Evolutionary conservation across 768 basidiomycete species (phyloP).

Genomic region (Mycena vulgaris): DNA sequence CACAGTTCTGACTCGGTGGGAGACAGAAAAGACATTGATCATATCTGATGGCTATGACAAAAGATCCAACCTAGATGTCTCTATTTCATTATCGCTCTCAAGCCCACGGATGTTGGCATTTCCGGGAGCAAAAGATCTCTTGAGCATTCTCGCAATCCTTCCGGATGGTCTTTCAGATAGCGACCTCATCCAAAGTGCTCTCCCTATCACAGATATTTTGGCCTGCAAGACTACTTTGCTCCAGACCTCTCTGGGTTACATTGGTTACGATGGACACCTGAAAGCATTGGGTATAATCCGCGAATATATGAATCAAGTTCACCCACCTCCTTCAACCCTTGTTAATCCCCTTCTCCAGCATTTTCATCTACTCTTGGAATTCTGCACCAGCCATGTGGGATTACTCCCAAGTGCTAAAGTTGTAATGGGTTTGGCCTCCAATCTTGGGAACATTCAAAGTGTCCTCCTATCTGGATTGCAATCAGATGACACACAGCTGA

Average conservation of each 20-base stretch:
- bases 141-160: not conserved
- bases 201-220: not conserved
- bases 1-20: slow-evolving; percentile 1
- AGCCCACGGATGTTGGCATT: slow-evolving; percentile 13
- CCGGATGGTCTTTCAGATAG: not conserved
- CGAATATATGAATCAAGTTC: not conserved
- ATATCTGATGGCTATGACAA: slow-evolving; percentile 24
- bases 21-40: slow-evolving; percentile 3
- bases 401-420: not conserved
- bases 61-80: slow-evolving; percentile 16
- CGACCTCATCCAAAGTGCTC: not conserved
- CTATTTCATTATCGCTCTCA: slow-evolving; percentile 13
- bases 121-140: not conserved
- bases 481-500: not conserved
- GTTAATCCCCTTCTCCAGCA: not conserved
- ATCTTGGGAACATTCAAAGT: not conserved
- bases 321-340: not conserved
- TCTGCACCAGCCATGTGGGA: not conserved
- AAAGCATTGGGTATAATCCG: not conserved
- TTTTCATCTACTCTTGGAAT: not conserved
- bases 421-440: not conserved
- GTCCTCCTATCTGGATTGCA: not conserved
- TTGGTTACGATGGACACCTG: not conserved
- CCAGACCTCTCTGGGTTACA: not conserved
- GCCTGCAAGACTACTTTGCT: not conserved